Percentiles rank a stretch among this genome's conserved stretches.
Evolutionary conservation across 1,139 yeast genomes (phyloP).

Genomic region (Kodamaea derodonti): DNA sequence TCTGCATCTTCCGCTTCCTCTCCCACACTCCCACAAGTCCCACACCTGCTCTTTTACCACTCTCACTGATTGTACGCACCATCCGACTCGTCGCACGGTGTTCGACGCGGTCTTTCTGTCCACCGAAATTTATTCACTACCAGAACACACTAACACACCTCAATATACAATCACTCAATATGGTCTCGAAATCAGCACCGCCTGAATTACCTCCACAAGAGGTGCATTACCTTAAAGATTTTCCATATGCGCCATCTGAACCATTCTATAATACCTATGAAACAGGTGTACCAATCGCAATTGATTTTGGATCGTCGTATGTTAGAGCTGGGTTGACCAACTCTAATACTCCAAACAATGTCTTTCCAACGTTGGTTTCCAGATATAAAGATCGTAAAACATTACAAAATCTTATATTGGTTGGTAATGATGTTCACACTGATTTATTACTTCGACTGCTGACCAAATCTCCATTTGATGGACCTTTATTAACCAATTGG

Average conservation of each 20-base stretch:
- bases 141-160: no score
- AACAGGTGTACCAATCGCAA: slow-evolving; percentile 66
- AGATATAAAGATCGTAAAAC: slow-evolving; percentile 75
- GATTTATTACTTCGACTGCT: slow-evolving; percentile 69
- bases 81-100: no score
- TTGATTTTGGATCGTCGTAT: slow-evolving; percentile 71
- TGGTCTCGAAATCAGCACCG: slow-evolving; percentile 16
- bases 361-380: slow-evolving; percentile 67
- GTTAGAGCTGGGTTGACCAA: slow-evolving; percentile 72
- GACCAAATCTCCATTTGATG: slow-evolving; percentile 81
- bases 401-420: slow-evolving; percentile 60
- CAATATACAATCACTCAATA: no score
- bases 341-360: slow-evolving; percentile 51
- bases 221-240: slow-evolving; percentile 49
- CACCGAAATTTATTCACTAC: no score
- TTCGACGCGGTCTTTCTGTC: no score
- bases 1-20: no score
- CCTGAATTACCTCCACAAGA: slow-evolving; percentile 45
- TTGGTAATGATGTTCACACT: slow-evolving; percentile 77
- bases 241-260: slow-evolving; percentile 36
- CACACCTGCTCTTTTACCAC: no score
- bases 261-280: slow-evolving; percentile 52
- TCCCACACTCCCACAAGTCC: no score
- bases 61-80: no score
- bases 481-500: slow-evolving; percentile 86